A percentile compares a stretch with the other conserved stretches of the same genome.
These are phyloP conservation scores for Phycomyces blakesleeanus DNA, from an alignment of 192 early-diverging fungal species.

Conservation along the genomic window DNA sequence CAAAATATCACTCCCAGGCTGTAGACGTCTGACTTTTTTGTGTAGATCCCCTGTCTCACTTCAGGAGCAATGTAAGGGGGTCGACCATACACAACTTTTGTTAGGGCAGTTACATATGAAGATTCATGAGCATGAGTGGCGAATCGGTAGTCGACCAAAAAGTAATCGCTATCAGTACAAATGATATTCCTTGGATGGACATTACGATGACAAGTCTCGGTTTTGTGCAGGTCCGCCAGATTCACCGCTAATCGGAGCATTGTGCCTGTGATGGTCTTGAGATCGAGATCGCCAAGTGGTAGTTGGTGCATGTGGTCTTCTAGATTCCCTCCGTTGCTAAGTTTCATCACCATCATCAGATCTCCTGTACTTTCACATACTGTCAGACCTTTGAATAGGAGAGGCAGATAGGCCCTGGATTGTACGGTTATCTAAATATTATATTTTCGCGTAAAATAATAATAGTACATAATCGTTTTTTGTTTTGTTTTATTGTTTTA, in stretches of 20 bases:
- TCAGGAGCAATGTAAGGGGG: constrained; percentile 54
- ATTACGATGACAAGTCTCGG: constrained; percentile 25
- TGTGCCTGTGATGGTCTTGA: constrained; percentile 33
- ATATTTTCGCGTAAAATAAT: neutral
- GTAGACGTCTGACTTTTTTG: constrained; percentile 48
- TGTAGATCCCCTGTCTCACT: constrained; percentile 47
- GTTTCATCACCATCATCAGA: constrained; percentile 39
- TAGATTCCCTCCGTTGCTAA: constrained; percentile 31
- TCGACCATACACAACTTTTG: constrained; percentile 47
- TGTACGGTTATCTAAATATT: constrained; percentile 29
- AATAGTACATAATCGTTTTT: no score
- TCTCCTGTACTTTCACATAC: constrained; percentile 35
- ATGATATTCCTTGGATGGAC: constrained; percentile 35
- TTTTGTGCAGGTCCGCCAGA: constrained; percentile 27
- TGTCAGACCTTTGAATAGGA: constrained; percentile 31
- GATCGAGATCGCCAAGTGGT: constrained; percentile 25
- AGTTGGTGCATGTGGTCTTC: constrained; percentile 36
- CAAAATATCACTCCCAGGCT: constrained; percentile 53
- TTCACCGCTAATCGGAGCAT: constrained; percentile 29
- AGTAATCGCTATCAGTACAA: constrained; percentile 31
- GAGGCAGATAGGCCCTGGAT: constrained; percentile 28
- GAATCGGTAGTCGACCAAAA: constrained; percentile 34
- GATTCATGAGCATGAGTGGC: constrained; percentile 28
- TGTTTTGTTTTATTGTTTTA: no score
- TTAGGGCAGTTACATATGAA: constrained; percentile 30